Conservation (phyloP, 306 rosid genomes). For the Dryas drummondii region DNA sequence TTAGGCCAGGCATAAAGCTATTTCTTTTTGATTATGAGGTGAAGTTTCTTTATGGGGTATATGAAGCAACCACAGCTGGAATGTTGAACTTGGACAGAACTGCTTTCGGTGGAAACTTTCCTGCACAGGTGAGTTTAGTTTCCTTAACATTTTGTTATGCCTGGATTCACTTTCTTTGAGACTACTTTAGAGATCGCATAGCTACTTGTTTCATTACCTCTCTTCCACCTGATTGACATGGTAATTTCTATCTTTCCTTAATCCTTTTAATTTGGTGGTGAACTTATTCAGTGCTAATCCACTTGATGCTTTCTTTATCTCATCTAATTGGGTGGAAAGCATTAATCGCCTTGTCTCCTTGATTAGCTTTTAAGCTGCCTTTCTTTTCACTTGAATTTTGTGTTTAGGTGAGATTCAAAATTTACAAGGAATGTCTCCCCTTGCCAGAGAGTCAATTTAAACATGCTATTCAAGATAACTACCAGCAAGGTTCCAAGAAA, state of each 20-base stretch:
- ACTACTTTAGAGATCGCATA: neutral
- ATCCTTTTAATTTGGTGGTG: neutral
- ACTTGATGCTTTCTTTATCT: neutral
- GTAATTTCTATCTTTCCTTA: neutral
- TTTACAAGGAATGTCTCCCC: slow-evolving; percentile 18
- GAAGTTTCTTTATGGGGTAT: slow-evolving; percentile 22
- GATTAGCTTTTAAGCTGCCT: no score
- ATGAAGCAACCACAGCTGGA: slow-evolving; percentile 24
- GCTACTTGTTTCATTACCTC: neutral
- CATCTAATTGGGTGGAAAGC: neutral
- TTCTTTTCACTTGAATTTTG: slow-evolving; percentile 1
- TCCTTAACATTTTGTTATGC: neutral
- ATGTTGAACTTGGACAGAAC: slow-evolving; percentile 2
- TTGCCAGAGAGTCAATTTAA: slow-evolving; percentile 10
- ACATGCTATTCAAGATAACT: slow-evolving; percentile 18
- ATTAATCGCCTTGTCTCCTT: neutral
- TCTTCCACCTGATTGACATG: neutral
- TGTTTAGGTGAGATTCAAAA: slow-evolving; percentile 18
- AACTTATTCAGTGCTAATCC: neutral
- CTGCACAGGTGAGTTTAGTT: slow-evolving; percentile 16
- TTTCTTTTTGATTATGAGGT: slow-evolving; percentile 15
- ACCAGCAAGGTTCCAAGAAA: slow-evolving; percentile 10
- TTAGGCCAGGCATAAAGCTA: slow-evolving; percentile 16
- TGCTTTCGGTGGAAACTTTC: slow-evolving; percentile 23
- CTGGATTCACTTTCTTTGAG: neutral